Percentiles rank a stretch among this genome's conserved stretches.
Conservation (phyloP, 805 yeast genomes). For the Teunomyces pallodes region DNA sequence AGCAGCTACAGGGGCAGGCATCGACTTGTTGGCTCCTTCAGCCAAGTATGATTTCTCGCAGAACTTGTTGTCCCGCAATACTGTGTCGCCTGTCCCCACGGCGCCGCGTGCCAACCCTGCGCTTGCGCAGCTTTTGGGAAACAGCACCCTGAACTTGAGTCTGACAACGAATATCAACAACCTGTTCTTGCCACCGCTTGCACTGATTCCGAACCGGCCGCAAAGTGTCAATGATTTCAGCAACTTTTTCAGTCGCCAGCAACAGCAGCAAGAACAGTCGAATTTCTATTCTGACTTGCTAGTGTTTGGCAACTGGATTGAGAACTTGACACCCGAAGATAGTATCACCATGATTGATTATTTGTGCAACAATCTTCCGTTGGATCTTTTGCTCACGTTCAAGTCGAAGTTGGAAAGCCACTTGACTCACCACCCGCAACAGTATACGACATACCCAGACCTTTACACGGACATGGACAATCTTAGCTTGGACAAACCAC, state of each 20-base stretch:
- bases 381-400: slow-evolving; percentile 50
- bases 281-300: slow-evolving; percentile 52
- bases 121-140: slow-evolving; percentile 24
- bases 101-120: slow-evolving; percentile 14
- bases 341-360: slow-evolving; percentile 53
- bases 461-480: slow-evolving; percentile 15
- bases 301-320: slow-evolving; percentile 50
- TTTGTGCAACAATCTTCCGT: slow-evolving; percentile 48
- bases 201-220: slow-evolving; percentile 37
- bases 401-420: slow-evolving; percentile 45
- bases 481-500: slow-evolving; percentile 13
- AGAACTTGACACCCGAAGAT: slow-evolving; percentile 49
- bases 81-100: slow-evolving; percentile 18
- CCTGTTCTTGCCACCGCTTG: slow-evolving; percentile 28
- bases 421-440: slow-evolving; percentile 15
- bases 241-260: slow-evolving; percentile 17
- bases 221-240: slow-evolving; percentile 42
- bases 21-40: slow-evolving; percentile 16
- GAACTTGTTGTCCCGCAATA: slow-evolving; percentile 18
- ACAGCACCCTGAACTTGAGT: slow-evolving; percentile 5
- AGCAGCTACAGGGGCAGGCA: slow-evolving; percentile 1
- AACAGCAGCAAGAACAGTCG: slow-evolving; percentile 10
- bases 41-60: slow-evolving; percentile 11
- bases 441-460: slow-evolving; percentile 8
- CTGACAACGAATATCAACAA: slow-evolving; percentile 13